Conservation (phyloP, 192 early-diverging fungal genomes). For the Geranomyces variabilis region DNA sequence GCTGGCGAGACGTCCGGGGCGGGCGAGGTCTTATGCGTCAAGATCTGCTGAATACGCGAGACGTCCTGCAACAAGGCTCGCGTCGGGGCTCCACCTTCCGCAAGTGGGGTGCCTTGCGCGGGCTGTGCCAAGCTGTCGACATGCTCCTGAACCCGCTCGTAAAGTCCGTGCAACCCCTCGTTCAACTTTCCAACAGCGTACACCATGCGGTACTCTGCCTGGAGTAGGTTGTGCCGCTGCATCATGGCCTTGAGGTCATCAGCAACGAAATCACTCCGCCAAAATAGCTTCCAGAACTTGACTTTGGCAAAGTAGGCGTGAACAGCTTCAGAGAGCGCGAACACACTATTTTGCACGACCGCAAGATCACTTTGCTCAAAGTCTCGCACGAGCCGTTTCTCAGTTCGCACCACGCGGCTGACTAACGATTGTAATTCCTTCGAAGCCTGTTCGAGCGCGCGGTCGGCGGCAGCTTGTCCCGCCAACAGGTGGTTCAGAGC, state of each 20-base stretch:
- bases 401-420: constrained; percentile 25
- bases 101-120: background rate
- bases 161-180: constrained; percentile 39
- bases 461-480: background rate
- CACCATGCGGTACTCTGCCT: constrained; percentile 50
- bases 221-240: constrained; percentile 30
- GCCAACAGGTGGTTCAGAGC: constrained; percentile 18
- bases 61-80: constrained; percentile 36
- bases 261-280: constrained; percentile 33
- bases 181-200: constrained; percentile 48
- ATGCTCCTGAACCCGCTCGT: constrained; percentile 30
- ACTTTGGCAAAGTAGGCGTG: constrained; percentile 34
- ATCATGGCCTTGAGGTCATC: constrained; percentile 35
- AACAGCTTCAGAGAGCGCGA: constrained; percentile 28
- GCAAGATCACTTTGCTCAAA: constrained; percentile 42
- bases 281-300: constrained; percentile 36
- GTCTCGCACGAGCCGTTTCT: constrained; percentile 40
- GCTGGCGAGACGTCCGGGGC: constrained; percentile 7
- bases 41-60: constrained; percentile 29
- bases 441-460: background rate
- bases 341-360: constrained; percentile 30
- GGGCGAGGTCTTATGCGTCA: constrained; percentile 32
- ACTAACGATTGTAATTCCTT: constrained; percentile 13
- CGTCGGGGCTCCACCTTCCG: background rate
- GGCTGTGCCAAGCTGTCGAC: background rate